Base-by-base conservation (phyloP, 1,284 basidiomycete genomes). In the Heliocybe sulcata region DNA sequence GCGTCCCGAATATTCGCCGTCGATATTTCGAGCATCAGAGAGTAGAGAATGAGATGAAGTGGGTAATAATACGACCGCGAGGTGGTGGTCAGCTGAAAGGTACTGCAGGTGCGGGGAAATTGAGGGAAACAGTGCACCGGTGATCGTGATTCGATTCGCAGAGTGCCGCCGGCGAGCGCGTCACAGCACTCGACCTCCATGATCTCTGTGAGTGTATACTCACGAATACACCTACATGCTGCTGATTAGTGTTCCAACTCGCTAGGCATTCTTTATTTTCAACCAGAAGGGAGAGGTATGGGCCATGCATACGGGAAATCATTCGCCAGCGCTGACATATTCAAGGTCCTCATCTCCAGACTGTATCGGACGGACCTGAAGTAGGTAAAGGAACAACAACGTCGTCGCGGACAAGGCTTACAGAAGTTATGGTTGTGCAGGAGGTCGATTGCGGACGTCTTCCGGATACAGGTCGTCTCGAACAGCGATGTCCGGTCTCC, bases 201-300 rank as follows among this genome's bases (percentile, higher is more conserved):
- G 68, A 75, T 75, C 57, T 74, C 74, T 56, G 73, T 76, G 56
- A 65, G 74, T 61, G 16, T 27, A 35, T 25, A 25, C 35, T 31
- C 26, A 33, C 48, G 19, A n/a, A 25, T 45, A 19, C 35, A 9
- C 16, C 54, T 23, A 11, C 49, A 38, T 33, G 25, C 12, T n/a
- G 47, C 45, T 59, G 10, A 60, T 35, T 54, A 8, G 33, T 55
- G n/a, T 25, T 2, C 31, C 42, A 47, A 14, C 2, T 54, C n/a
- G 57, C 51, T 58, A 94, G 91, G 94, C 92, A 53, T 95, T 98
- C 83, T 98, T 98, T 74, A 92, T 97, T 60, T 97, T 97, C 80
- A 98, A 96, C 67, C 92, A 94, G 72, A 97, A 97, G 72, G 95
- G 94, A 67, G 95, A 98, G 82, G 92, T 94, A 62, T n/a, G n/a